These are phyloP conservation scores for Trametes cubensis DNA, from an alignment of 768 basidiomycete species.

Conservation along the genomic window DNA sequence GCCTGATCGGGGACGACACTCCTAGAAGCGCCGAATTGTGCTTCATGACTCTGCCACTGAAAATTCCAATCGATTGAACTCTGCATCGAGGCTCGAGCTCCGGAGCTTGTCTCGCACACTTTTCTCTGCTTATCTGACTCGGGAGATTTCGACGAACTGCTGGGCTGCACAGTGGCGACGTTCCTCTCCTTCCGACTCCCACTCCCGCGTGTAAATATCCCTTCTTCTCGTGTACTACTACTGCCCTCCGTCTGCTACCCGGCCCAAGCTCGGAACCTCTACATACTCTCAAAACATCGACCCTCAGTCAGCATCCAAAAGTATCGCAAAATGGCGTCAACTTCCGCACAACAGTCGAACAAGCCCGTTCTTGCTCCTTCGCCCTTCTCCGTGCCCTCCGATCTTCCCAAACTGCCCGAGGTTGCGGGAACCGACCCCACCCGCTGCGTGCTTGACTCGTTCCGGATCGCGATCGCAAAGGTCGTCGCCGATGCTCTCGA, in stretches of 20 bases:
- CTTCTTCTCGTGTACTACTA: slow-evolving; percentile 2
- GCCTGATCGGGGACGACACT: slow-evolving; percentile 10
- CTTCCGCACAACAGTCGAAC: slow-evolving; percentile 9
- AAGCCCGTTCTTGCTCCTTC: slow-evolving; percentile 19
- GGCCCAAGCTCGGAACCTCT: not conserved
- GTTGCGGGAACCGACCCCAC: slow-evolving; percentile 61
- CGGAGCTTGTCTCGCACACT: slow-evolving; percentile 13
- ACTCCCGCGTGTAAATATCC: slow-evolving; percentile 23
- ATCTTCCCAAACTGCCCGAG: slow-evolving; percentile 39
- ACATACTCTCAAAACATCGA: not conserved
- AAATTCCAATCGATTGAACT: slow-evolving; percentile 25
- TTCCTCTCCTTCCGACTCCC: slow-evolving; percentile 18
- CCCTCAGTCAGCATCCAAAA: not conserved
- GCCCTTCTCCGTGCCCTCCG: slow-evolving; percentile 25
- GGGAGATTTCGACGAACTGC: not conserved
- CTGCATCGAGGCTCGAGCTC: not conserved
- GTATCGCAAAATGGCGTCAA: slow-evolving; percentile 16
- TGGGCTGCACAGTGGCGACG: slow-evolving; percentile 10
- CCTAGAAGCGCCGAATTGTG: not conserved
- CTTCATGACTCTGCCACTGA: slow-evolving; percentile 15
- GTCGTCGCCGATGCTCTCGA: slow-evolving; percentile 67
- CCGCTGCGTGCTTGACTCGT: slow-evolving; percentile 70
- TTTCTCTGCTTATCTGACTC: slow-evolving; percentile 6
- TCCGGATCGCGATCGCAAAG: slow-evolving; percentile 80
- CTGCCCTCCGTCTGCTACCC: not conserved